Evolutionary conservation across 495 filamentous ascomycete species (phyloP).

Genomic region (Aspergillus steynii): DNA sequence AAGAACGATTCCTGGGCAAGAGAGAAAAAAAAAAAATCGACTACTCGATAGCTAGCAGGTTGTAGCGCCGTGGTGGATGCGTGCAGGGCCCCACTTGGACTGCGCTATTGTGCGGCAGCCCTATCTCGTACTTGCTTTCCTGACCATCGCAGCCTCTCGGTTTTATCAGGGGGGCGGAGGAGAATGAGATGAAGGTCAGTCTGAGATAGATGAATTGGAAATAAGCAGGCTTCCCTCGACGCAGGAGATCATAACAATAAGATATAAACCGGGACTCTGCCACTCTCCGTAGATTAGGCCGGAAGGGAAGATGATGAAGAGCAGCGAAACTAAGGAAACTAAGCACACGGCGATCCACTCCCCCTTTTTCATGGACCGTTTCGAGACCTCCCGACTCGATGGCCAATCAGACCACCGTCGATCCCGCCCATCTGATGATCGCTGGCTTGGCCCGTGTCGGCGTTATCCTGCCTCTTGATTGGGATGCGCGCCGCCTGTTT

Average conservation of each 20-base stretch:
- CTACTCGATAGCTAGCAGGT: neutral
- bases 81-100: constrained; percentile 4
- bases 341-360: neutral
- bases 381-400: constrained; percentile 4
- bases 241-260: too few relatives aligned
- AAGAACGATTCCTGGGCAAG: too few relatives aligned
- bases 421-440: constrained; percentile 17
- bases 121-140: neutral
- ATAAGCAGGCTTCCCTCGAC: too few relatives aligned
- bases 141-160: too few relatives aligned
- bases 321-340: neutral
- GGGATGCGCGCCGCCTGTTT: neutral
- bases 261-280: too few relatives aligned
- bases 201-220: too few relatives aligned
- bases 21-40: too few relatives aligned
- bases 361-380: constrained; percentile 13
- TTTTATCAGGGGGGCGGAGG: too few relatives aligned
- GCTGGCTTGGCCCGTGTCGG: constrained; percentile 13
- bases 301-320: too few relatives aligned
- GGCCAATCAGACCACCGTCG: constrained; percentile 17
- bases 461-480: neutral
- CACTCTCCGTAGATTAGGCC: too few relatives aligned
- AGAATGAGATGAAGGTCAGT: too few relatives aligned
- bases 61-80: constrained; percentile 1
- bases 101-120: neutral